These are phyloP conservation scores for Hyaloperonospora brassicae DNA, from an alignment of 352 stramenopile genomes.

Conservation along the genomic window DNA sequence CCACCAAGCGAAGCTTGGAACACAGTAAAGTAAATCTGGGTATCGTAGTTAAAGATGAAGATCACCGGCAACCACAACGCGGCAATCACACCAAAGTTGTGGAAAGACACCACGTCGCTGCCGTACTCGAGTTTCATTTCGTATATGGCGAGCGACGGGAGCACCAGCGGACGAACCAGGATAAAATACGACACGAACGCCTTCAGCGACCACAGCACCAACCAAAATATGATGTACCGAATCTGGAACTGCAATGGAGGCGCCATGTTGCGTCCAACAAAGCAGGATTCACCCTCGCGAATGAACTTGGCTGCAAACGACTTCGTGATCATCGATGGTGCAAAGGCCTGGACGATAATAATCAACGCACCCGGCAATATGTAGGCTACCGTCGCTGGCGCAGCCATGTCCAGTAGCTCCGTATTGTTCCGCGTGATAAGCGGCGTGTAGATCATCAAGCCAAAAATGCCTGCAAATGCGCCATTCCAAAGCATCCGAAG, in stretches of 20 bases:
- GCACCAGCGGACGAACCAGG: constrained; percentile 50
- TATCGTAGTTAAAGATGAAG: constrained; percentile 78
- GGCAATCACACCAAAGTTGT: constrained; percentile 56
- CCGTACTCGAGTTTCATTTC: constrained; percentile 54
- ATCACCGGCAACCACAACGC: constrained; percentile 58
- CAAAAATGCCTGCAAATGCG: constrained; percentile 46
- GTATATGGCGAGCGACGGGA: constrained; percentile 64
- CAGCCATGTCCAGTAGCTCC: constrained; percentile 34
- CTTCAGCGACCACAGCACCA: constrained; percentile 53
- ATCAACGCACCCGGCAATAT: constrained; percentile 35
- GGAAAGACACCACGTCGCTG: constrained; percentile 56
- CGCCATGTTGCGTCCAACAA: constrained; percentile 60
- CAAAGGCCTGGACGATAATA: constrained; percentile 39
- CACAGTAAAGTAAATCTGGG: constrained; percentile 71
- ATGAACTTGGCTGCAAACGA: constrained; percentile 66
- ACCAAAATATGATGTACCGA: constrained; percentile 63
- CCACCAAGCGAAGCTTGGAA: constrained; percentile 54
- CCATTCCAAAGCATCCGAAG: constrained; percentile 66
- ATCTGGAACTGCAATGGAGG: constrained; percentile 46
- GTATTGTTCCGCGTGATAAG: constrained; percentile 31
- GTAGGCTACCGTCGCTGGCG: constrained; percentile 27
- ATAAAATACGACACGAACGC: constrained; percentile 66
- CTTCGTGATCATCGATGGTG: constrained; percentile 35
- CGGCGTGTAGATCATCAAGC: constrained; percentile 52
- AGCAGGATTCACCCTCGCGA: constrained; percentile 57